Evolutionary conservation across 2,329 filamentous ascomycete genomes (phyloP).

Genomic region (Penicillium rolfsii): DNA sequence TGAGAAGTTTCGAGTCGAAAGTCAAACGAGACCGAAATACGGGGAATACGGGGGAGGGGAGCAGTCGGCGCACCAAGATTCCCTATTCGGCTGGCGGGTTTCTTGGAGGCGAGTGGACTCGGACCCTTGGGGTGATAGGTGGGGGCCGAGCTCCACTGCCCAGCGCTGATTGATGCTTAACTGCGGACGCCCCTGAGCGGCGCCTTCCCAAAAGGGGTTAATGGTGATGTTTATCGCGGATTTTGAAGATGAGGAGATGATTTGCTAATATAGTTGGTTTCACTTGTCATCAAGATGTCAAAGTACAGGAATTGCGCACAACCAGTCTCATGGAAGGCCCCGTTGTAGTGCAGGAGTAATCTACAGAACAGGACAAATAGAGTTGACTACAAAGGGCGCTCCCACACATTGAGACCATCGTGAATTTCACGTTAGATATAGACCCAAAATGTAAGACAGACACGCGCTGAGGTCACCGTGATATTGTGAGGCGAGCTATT

Average conservation of each 20-base stretch:
- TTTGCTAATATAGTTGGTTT: background rate
- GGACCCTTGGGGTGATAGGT: background rate
- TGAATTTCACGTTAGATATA: too few species aligned
- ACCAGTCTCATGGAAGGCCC: too few species aligned
- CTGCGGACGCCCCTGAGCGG: background rate
- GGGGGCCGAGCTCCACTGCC: conserved; percentile 3
- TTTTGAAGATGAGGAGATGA: background rate
- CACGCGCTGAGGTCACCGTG: too few species aligned
- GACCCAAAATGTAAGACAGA: too few species aligned
- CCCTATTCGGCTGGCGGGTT: background rate
- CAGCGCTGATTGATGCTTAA: conserved; percentile 7
- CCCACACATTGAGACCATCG: too few species aligned
- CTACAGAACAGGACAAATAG: background rate
- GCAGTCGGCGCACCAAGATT: background rate
- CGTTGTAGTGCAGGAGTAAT: background rate
- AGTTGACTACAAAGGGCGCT: too few species aligned
- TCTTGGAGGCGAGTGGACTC: background rate
- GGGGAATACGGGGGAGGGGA: background rate
- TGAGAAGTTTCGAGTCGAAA: background rate
- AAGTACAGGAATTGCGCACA: background rate
- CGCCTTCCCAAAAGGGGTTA: conserved; percentile 1
- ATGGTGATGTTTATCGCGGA: conserved; percentile 1
- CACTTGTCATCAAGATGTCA: background rate
- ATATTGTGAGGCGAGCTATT: too few species aligned
- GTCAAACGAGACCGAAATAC: too few species aligned